Conservation (phyloP, 306 rosid species). For the Castanea crenata region DNA sequence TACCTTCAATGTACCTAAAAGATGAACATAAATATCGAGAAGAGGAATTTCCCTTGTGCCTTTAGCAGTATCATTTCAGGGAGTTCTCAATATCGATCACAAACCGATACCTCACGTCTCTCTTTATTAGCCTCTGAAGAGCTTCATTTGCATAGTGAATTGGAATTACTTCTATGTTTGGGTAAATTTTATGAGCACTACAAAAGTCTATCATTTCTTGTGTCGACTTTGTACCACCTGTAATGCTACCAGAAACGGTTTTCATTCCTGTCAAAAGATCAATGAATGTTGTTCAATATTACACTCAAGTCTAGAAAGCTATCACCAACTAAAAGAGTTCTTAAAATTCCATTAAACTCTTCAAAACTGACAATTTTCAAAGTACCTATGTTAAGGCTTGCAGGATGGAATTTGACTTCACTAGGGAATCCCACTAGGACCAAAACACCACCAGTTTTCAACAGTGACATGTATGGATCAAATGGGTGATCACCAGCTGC, state of each 20-base stretch:
- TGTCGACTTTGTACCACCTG: constrained; percentile 62
- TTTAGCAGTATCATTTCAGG: constrained; percentile 30
- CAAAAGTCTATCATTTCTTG: constrained; percentile 78
- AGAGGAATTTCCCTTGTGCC: background rate
- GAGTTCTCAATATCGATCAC: constrained; percentile 76
- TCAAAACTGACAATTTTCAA: background rate
- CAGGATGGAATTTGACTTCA: constrained; percentile 70
- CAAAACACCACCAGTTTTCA: constrained; percentile 58
- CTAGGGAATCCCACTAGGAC: constrained; percentile 70
- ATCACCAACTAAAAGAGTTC: background rate
- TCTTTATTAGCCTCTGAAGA: constrained; percentile 60
- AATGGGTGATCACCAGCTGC: constrained; percentile 85
- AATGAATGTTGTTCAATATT: background rate
- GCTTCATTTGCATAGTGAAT: constrained; percentile 76
- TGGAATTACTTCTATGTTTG: constrained; percentile 71
- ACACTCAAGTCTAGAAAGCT: background rate
- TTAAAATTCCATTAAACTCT: background rate
- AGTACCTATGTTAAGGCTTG: constrained; percentile 58
- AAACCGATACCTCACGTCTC: constrained; percentile 70
- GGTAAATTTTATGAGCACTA: constrained; percentile 53
- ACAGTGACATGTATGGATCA: constrained; percentile 71
- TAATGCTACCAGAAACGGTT: constrained; percentile 53
- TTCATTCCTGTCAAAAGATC: constrained; percentile 47
- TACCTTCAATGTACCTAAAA: no score
- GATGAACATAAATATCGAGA: no score